phyloP scores from a whole-genome alignment of 208 protist species.

The Leishmania braziliensis region DNA sequence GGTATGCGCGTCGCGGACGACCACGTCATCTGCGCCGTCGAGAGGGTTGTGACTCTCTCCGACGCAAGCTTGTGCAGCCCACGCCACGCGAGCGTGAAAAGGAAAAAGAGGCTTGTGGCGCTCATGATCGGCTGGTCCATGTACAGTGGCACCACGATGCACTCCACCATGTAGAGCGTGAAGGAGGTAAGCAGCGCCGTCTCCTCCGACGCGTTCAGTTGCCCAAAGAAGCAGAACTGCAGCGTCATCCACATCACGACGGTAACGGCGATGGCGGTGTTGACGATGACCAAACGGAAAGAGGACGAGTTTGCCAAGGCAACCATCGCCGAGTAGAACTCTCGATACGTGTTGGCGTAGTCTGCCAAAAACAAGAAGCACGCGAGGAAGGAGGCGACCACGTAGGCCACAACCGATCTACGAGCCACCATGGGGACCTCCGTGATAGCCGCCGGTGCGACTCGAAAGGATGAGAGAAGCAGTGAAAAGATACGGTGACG shows the following conservation, averaged over 20 bases:
- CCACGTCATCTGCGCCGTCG: slow-evolving; percentile 24
- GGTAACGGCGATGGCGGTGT: slow-evolving; percentile 36
- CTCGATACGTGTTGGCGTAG: slow-evolving; percentile 60
- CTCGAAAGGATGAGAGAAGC: background rate
- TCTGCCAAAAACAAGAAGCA: slow-evolving; percentile 49
- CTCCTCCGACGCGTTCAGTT: slow-evolving; percentile 47
- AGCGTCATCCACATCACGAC: slow-evolving; percentile 47
- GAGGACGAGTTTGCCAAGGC: slow-evolving; percentile 66
- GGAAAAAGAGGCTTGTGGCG: slow-evolving; percentile 30
- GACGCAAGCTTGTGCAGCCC: slow-evolving; percentile 66
- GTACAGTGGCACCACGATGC: slow-evolving; percentile 54
- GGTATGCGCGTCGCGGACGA: slow-evolving; percentile 24
- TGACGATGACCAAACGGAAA: slow-evolving; percentile 60
- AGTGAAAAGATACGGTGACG: background rate
- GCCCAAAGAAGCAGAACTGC: slow-evolving; percentile 68
- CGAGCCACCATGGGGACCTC: slow-evolving; percentile 12
- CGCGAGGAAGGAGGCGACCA: slow-evolving; percentile 49
- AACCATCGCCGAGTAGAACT: slow-evolving; percentile 67
- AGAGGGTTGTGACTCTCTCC: slow-evolving; percentile 55
- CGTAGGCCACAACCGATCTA: slow-evolving; percentile 40
- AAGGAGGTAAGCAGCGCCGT: slow-evolving; percentile 33
- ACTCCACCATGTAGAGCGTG: slow-evolving; percentile 65
- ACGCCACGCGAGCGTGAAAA: slow-evolving; percentile 45
- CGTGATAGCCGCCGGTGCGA: slow-evolving; percentile 4
- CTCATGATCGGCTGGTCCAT: slow-evolving; percentile 39